These are phyloP conservation scores for Paramecium bursaria DNA, from an alignment of 73 alveolate species.

Conservation along the genomic window DNA sequence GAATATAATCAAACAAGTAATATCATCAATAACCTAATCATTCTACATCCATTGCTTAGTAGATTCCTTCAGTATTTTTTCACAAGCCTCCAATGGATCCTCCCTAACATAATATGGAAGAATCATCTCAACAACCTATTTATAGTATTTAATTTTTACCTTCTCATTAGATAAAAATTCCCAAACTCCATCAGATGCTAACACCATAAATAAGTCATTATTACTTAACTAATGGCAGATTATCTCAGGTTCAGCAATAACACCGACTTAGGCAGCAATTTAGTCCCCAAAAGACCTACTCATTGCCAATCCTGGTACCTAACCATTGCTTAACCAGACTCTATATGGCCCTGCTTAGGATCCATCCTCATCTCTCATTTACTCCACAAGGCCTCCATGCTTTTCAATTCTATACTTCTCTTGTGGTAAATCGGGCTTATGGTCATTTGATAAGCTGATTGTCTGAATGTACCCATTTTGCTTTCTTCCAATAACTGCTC, in stretches of 20 bases:
- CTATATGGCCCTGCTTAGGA: constrained; percentile 86
- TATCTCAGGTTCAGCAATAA: constrained; percentile 85
- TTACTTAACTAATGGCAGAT: constrained; percentile 61
- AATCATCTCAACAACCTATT: constrained; percentile 51
- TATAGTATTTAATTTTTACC: not conserved
- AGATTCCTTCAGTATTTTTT: constrained; percentile 68
- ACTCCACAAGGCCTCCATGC: constrained; percentile 80
- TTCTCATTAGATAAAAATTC: constrained; percentile 72
- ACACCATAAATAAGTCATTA: constrained; percentile 75
- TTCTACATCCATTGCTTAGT: constrained; percentile 65
- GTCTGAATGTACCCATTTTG: constrained; percentile 35
- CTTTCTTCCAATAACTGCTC: constrained; percentile 79
- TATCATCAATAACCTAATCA: constrained; percentile 73
- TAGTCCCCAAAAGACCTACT: constrained; percentile 97
- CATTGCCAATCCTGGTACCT: constrained; percentile 98
- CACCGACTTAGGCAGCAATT: constrained; percentile 93
- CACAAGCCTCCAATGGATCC: constrained; percentile 70
- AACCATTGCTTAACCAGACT: constrained; percentile 83
- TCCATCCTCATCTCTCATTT: constrained; percentile 78
- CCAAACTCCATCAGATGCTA: constrained; percentile 90
- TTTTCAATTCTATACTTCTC: constrained; percentile 79
- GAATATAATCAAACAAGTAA: constrained; percentile 68
- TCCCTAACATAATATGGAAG: constrained; percentile 62
- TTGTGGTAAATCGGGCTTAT: constrained; percentile 85
- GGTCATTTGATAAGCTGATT: constrained; percentile 81